These are phyloP conservation scores for Stachybotrys echinatus DNA, from an alignment of 2,329 filamentous ascomycete species.

Conservation along the genomic window DNA sequence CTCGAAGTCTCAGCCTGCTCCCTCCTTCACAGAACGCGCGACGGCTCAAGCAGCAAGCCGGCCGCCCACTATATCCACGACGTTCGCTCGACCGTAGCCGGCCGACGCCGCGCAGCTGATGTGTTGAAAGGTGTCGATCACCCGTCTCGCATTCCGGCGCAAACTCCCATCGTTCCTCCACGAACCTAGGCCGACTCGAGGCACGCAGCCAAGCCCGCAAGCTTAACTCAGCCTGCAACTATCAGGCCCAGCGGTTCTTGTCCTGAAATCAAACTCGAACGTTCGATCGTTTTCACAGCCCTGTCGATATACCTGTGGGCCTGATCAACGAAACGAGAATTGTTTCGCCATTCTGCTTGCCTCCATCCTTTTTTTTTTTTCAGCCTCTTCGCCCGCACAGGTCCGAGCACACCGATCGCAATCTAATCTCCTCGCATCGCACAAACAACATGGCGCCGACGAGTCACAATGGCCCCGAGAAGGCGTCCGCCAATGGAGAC, in stretches of 20 bases:
- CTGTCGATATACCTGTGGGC: not conserved
- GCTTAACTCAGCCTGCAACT: no score
- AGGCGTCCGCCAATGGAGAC: conserved; percentile 10
- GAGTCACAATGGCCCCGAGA: not conserved
- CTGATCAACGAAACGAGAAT: not conserved
- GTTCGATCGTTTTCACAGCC: not conserved
- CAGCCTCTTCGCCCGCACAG: not conserved
- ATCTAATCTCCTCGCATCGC: no score
- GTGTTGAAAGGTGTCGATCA: not conserved
- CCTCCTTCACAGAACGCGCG: no score
- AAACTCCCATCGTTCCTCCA: not conserved
- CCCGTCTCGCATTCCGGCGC: not conserved
- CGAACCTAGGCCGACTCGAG: no score
- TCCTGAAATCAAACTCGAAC: no score
- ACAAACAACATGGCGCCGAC: conserved; percentile 11
- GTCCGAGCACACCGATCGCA: not conserved
- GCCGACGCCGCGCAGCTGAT: not conserved
- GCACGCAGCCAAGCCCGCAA: no score
- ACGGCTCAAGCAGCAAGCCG: no score
- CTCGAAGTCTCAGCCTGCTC: not conserved
- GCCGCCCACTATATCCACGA: no score
- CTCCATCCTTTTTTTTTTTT: no score
- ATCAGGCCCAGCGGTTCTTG: not conserved
- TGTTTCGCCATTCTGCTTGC: not conserved
- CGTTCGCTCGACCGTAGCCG: no score